phyloP scores from a whole-genome alignment of 1,284 basidiomycete species.

The Mycena citricolor region DNA sequence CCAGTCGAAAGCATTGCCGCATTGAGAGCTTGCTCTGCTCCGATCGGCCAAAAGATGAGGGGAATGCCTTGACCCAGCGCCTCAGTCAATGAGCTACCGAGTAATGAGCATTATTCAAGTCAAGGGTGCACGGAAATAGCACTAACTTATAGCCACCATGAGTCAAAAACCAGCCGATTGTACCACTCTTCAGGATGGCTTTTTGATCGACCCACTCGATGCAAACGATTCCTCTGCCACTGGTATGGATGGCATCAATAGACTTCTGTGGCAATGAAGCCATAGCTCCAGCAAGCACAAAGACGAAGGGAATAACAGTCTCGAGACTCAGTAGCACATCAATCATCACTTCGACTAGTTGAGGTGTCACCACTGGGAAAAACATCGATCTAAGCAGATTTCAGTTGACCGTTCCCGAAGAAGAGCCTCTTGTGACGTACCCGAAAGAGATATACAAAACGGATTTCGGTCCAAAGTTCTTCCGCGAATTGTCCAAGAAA shows the following conservation, averaged over 20 bases:
- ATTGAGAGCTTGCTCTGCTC: conserved; percentile 1
- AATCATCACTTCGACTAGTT: conserved; percentile 9
- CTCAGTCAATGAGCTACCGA: neutral
- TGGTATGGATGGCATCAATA: conserved; percentile 8
- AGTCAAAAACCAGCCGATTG: conserved; percentile 6
- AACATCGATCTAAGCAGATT: conserved; percentile 10
- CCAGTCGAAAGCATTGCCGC: neutral
- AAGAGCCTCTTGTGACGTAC: too few species aligned
- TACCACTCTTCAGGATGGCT: neutral
- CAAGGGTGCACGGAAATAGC: neutral
- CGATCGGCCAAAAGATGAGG: conserved; percentile 1
- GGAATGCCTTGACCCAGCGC: neutral
- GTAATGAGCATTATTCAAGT: neutral
- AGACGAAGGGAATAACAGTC: conserved; percentile 10
- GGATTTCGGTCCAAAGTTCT: conserved; percentile 2
- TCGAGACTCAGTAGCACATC: conserved; percentile 1
- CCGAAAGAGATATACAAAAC: conserved; percentile 14
- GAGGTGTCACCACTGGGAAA: conserved; percentile 7
- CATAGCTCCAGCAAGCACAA: conserved; percentile 5
- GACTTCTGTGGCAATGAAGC: conserved; percentile 2
- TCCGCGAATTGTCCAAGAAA: conserved; percentile 7
- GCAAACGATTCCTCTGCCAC: conserved; percentile 9
- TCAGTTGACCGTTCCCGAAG: too few species aligned
- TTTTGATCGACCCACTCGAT: neutral
- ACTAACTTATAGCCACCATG: conserved; percentile 14